Conservation (phyloP, 176 grass and related monocot genomes). For the barley (Hordeum vulgare) region DNA sequence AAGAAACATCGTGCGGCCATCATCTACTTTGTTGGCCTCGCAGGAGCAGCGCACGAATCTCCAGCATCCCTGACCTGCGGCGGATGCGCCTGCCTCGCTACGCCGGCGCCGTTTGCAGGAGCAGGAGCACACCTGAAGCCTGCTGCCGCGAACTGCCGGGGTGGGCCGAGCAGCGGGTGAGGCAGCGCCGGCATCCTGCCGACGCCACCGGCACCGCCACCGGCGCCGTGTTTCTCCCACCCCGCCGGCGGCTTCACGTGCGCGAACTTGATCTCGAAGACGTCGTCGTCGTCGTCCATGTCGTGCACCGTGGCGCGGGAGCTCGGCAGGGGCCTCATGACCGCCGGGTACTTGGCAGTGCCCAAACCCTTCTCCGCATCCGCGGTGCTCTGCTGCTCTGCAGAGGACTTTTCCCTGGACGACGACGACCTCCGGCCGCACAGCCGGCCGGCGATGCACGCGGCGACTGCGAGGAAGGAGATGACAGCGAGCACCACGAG, state of each 20-base stretch:
- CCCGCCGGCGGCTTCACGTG: constrained; percentile 21
- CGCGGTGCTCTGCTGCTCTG: not conserved
- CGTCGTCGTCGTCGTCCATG: constrained; percentile 27
- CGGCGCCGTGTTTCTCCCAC: not conserved
- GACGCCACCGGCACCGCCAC: not conserved
- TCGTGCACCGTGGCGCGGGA: constrained; percentile 43
- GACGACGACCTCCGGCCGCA: constrained; percentile 13
- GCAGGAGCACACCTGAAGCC: not conserved
- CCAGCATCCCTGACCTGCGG: not conserved
- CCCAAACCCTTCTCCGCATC: constrained; percentile 37
- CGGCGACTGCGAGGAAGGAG: constrained; percentile 29
- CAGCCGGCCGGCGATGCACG: constrained; percentile 46
- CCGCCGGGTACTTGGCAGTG: not conserved
- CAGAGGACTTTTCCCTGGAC: not conserved
- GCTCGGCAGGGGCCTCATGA: constrained; percentile 32
- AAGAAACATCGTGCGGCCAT: not conserved
- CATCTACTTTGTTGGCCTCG: not conserved
- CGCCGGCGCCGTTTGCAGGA: not conserved
- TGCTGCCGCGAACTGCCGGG: not conserved
- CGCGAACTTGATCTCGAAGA: constrained; percentile 48
- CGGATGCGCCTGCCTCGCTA: not conserved
- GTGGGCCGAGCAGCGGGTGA: not conserved
- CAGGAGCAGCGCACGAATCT: not conserved
- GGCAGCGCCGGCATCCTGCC: not conserved
- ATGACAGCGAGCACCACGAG: constrained; percentile 46